Percentiles rank a stretch among this genome's conserved stretches.
phyloP scores from a whole-genome alignment of 2,329 filamentous ascomycete genomes.

The Calonectria crousiana region DNA sequence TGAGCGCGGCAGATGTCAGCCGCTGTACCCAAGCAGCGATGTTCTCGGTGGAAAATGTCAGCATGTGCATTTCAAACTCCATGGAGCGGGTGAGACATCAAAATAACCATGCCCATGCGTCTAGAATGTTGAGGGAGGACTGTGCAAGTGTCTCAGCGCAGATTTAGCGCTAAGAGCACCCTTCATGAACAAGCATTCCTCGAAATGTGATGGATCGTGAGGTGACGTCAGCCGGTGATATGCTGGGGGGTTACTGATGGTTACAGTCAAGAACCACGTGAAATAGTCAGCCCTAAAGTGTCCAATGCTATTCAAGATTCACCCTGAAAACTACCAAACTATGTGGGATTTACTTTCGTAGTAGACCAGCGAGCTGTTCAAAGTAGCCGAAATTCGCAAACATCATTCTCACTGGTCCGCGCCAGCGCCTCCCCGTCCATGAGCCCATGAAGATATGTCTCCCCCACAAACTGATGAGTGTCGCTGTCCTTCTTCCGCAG shows the following conservation, averaged over 20 bases:
- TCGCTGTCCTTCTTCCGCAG: neutral
- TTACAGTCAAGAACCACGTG: too few species aligned
- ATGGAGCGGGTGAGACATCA: neutral
- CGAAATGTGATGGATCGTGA: too few species aligned
- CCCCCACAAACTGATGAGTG: neutral
- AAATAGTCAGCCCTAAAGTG: neutral
- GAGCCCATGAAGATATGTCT: neutral
- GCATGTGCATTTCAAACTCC: neutral
- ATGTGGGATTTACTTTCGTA: neutral
- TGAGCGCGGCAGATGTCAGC: neutral
- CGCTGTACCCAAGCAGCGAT: neutral
- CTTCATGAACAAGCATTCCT: too few species aligned
- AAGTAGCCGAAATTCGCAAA: neutral
- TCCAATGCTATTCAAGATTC: neutral
- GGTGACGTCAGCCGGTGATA: too few species aligned
- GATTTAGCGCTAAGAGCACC: too few species aligned
- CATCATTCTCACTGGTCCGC: neutral
- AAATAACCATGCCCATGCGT: too few species aligned
- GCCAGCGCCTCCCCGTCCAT: neutral
- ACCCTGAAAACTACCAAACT: neutral
- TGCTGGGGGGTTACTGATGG: too few species aligned
- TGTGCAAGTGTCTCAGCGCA: neutral
- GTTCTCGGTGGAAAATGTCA: neutral
- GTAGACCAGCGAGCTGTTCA: neutral
- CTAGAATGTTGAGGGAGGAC: neutral